These are phyloP conservation scores for Pilaira anomala DNA, from an alignment of 192 early-diverging fungal genomes.

Conservation along the genomic window DNA sequence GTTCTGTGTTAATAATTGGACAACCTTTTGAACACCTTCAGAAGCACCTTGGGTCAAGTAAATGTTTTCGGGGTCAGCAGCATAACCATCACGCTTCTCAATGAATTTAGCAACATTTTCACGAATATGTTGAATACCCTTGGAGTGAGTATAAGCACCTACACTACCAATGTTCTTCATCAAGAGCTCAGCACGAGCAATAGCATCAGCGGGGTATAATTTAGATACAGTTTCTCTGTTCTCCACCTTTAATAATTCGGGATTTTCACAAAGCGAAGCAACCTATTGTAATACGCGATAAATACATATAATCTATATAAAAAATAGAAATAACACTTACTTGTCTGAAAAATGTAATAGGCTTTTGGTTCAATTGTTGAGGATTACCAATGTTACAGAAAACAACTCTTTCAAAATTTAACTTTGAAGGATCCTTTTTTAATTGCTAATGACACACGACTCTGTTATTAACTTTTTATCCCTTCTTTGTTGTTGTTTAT, in stretches of 20 bases:
- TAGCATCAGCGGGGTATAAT: conserved; percentile 84
- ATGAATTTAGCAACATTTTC: conserved; percentile 91
- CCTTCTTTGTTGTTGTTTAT: background rate
- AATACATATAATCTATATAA: background rate
- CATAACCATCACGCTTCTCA: conserved; percentile 82
- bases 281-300: conserved; percentile 49
- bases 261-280: conserved; percentile 83
- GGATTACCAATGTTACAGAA: conserved; percentile 93
- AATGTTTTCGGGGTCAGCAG: conserved; percentile 79
- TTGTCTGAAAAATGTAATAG: conserved; percentile 97
- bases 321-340: conserved; percentile 35
- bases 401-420: conserved; percentile 69
- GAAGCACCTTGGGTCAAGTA: conserved; percentile 93
- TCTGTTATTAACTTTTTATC: background rate
- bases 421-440: conserved; percentile 37
- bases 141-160: conserved; percentile 94
- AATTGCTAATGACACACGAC: conserved; percentile 34
- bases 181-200: conserved; percentile 77
- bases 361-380: conserved; percentile 84
- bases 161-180: conserved; percentile 67
- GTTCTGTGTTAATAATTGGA: conserved; percentile 82
- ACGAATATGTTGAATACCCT: conserved; percentile 83
- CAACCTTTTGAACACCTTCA: conserved; percentile 87
- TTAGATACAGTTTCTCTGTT: conserved; percentile 47
- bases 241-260: conserved; percentile 67